These are phyloP conservation scores for Paspalum vaginatum DNA, from an alignment of 176 grass and related monocot genomes.

Conservation along the genomic window DNA sequence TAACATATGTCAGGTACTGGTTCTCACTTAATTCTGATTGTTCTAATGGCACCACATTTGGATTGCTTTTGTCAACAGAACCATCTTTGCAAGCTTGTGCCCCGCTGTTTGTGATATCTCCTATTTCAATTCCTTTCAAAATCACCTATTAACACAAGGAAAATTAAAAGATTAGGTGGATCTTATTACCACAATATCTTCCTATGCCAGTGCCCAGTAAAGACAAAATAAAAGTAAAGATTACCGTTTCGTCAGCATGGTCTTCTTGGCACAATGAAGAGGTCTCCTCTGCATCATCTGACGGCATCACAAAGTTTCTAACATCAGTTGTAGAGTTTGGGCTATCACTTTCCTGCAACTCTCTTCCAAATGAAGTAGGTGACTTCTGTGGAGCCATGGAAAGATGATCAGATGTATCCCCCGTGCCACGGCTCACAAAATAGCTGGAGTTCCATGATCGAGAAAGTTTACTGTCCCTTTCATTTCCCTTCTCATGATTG, in stretches of 20 bases:
- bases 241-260: constrained; percentile 77
- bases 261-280: constrained; percentile 51
- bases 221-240: constrained; percentile 35
- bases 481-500: constrained; percentile 62
- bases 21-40: constrained; percentile 62
- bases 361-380: constrained; percentile 55
- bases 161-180: constrained; percentile 37
- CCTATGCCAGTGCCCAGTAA: neutral
- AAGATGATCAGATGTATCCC: constrained; percentile 60
- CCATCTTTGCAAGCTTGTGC: constrained; percentile 71
- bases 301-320: constrained; percentile 50
- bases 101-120: constrained; percentile 67
- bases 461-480: constrained; percentile 73
- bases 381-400: constrained; percentile 45
- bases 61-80: constrained; percentile 59
- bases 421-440: constrained; percentile 52
- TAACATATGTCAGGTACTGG: neutral
- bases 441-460: constrained; percentile 83
- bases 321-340: constrained; percentile 56
- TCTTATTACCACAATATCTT: constrained; percentile 3
- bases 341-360: constrained; percentile 50
- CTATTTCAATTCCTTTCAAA: constrained; percentile 94
- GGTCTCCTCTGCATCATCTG: constrained; percentile 60
- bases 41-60: constrained; percentile 39
- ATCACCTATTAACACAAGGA: constrained; percentile 50